These are phyloP conservation scores for Cylindrodendrum hubeiense DNA, from an alignment of 2,329 filamentous ascomycete species.

Conservation along the genomic window DNA sequence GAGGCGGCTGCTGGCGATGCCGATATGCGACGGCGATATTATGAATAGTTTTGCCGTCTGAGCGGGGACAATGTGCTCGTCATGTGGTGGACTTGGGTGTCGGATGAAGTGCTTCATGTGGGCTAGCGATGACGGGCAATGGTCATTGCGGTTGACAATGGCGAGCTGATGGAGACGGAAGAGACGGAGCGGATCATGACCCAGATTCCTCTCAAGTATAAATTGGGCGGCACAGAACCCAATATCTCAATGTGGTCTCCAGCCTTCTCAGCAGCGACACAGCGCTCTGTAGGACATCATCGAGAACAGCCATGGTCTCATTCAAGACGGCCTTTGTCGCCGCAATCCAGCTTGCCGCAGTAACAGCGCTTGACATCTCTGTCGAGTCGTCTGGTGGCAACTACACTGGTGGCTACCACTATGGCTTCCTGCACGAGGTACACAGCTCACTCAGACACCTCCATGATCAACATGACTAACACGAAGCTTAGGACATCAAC, in stretches of 20 bases:
- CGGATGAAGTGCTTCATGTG: slow-evolving; percentile 9
- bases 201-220: slow-evolving; percentile 1
- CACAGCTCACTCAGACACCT: neutral
- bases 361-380: slow-evolving; percentile 50
- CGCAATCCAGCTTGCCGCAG: slow-evolving; percentile 17
- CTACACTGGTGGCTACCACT: slow-evolving; percentile 57
- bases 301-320: slow-evolving; percentile 19
- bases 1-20: neutral
- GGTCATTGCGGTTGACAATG: neutral
- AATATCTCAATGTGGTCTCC: neutral
- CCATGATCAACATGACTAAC: neutral
- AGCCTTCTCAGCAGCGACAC: slow-evolving; percentile 7
- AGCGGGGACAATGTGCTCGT: neutral
- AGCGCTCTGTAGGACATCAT: neutral
- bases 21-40: slow-evolving; percentile 25
- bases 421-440: slow-evolving; percentile 61
- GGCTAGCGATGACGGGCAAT: slow-evolving; percentile 1
- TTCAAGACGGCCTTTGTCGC: slow-evolving; percentile 25
- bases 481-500: slow-evolving; percentile 66
- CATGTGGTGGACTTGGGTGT: slow-evolving; percentile 5
- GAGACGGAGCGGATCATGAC: neutral
- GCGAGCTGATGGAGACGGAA: neutral
- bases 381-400: slow-evolving; percentile 56
- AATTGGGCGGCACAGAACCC: neutral
- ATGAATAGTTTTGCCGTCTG: slow-evolving; percentile 27